phyloP scores from a whole-genome alignment of 2,329 filamentous ascomycete species.

The Whalleya microplaca region DNA sequence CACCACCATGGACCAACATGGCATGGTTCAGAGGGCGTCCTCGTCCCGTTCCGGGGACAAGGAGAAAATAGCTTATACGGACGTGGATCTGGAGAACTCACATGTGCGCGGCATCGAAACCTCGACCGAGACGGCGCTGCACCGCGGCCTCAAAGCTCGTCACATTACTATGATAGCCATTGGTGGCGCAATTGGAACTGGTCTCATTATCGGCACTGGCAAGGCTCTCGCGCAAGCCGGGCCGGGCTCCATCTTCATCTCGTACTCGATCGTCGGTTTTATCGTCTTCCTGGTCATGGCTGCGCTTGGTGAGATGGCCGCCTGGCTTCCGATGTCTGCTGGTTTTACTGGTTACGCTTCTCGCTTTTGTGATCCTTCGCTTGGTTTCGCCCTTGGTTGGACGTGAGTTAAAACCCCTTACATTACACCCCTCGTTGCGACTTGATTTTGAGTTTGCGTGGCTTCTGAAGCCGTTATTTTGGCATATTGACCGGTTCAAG shows the following conservation, averaged over 20 bases:
- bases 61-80: conserved; percentile 32
- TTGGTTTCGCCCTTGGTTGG: conserved; percentile 79
- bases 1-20: conserved; percentile 31
- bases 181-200: conserved; percentile 75
- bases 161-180: conserved; percentile 69
- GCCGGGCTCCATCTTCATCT: conserved; percentile 71
- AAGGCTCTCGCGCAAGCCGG: conserved; percentile 56
- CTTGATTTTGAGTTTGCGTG: not conserved
- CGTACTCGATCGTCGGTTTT: conserved; percentile 69
- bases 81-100: conserved; percentile 30
- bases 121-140: conserved; percentile 50
- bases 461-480: not conserved
- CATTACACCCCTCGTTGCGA: not conserved
- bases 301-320: conserved; percentile 81
- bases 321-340: conserved; percentile 76
- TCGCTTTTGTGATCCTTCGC: conserved; percentile 77
- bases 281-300: conserved; percentile 83
- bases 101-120: conserved; percentile 55
- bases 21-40: conserved; percentile 36
- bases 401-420: conserved; percentile 53
- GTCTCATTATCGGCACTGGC: conserved; percentile 72
- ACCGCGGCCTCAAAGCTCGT: conserved; percentile 57
- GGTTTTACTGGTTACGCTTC: conserved; percentile 83
- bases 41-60: conserved; percentile 35
- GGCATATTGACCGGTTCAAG: not conserved